Base-by-base conservation (phyloP, 306 rosid genomes). In the Macrotyloma uniflorum region DNA sequence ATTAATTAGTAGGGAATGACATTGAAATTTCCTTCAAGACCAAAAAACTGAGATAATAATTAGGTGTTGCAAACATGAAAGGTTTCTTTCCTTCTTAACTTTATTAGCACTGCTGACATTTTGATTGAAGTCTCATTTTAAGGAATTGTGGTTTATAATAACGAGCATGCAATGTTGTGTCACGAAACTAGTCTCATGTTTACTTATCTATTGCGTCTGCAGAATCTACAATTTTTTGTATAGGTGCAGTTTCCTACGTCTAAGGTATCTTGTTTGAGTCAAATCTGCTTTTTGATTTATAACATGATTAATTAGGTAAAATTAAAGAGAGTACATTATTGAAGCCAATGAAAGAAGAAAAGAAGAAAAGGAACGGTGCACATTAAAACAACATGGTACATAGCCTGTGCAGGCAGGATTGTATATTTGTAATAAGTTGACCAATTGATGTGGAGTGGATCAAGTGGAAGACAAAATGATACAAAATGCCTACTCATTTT, bases 391-490 rank as follows among this genome's bases (percentile, higher is more conserved):
- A 18, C 54, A 40, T 59, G 36, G 32, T 49, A 68, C 6, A 43
- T 74, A 16, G 53, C 77, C 26, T 71, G 64, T 38, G 82, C 23
- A 64, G 55, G 49, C 51, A 71, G 51, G 68, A 77, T 81, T 62
- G 43, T 71, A 24, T 65, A 49, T 50, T 57, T 40, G 64, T 19
- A 68, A 46, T 70, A 66, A 78, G 88, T 82, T 82, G 88, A 82
- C 88, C 84, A 13, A 30, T 77, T 72, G 82, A 84, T 75, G 76
- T 9, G 40, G 63, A 75, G 69, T 69, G 76, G 63, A 55, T 9
- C 13, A 57, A 84, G 84, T 79, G 86, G 86, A 79, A 43, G 86
- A 85, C 84, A 85, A 79, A 70, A 85, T 85, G 83, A 85, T 85
- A 79, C 53, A 79, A 64, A 57, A 85, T 50, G 89, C 82, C 86